A percentile compares a stretch with the other conserved stretches of the same genome.
phyloP scores from a whole-genome alignment of 768 basidiomycete genomes.

The Strobilomyces dryophilus region DNA sequence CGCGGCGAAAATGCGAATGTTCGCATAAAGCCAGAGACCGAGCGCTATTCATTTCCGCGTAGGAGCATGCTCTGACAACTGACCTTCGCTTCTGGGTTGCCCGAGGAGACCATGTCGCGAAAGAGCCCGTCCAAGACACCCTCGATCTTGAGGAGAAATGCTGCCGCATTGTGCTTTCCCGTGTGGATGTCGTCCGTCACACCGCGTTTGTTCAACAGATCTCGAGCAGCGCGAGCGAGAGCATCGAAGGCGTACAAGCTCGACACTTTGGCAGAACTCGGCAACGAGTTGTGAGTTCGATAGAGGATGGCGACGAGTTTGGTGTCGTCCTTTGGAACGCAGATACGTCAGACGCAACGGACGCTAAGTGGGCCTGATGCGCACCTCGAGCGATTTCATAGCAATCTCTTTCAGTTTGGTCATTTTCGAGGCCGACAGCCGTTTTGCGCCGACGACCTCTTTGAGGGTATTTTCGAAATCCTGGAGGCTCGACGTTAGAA shows the following conservation, averaged over 20 bases:
- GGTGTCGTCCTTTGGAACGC: constrained; percentile 64
- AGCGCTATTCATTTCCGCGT: constrained; percentile 1
- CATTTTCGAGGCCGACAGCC: constrained; percentile 87
- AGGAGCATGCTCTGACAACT: constrained; percentile 37
- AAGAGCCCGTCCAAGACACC: constrained; percentile 87
- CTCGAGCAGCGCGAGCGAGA: constrained; percentile 77
- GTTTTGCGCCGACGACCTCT: constrained; percentile 77
- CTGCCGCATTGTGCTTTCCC: constrained; percentile 66
- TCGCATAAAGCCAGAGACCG: constrained; percentile 8
- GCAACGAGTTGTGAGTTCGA: constrained; percentile 80
- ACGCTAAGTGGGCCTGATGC: constrained; percentile 17
- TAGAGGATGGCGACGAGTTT: constrained; percentile 86
- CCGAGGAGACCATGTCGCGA: constrained; percentile 71
- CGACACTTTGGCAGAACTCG: constrained; percentile 65
- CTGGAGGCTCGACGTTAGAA: constrained; percentile 37
- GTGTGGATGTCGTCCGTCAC: constrained; percentile 52
- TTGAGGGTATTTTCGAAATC: constrained; percentile 78
- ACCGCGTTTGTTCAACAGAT: constrained; percentile 60
- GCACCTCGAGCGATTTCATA: constrained; percentile 72
- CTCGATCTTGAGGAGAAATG: constrained; percentile 86
- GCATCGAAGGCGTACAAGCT: constrained; percentile 96
- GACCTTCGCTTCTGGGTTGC: constrained; percentile 78
- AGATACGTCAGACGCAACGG: neutral
- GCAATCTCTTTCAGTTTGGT: constrained; percentile 69
- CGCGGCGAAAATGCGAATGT: constrained; percentile 4